Evolutionary conservation across 345 rosid genomes (phyloP), one percentile per base, ranked within the genome.

Genomic region (Sapria himalayana): DNA sequence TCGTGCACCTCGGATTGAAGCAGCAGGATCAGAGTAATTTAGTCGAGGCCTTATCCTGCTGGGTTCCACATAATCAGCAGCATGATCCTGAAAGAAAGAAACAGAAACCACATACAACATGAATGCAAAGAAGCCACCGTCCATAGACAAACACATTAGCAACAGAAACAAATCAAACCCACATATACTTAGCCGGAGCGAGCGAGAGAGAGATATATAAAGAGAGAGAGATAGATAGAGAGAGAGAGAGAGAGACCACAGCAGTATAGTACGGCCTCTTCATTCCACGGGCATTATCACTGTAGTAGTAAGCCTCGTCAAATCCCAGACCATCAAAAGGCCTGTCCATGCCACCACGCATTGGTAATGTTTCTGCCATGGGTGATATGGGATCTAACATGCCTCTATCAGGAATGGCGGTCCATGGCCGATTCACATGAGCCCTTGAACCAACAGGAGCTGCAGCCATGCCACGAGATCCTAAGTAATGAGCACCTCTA

Each of bases 231-330:
- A 22, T 15, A 29, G 21, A 19, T 15, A 34, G 9, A 27, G 15
- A 16, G 22, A 3, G 14, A 23, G 27, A 24, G 14, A 15, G 18
- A 32, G 6, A 37, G 24, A 54, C 39, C 33, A 70, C 81, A 24
- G 54, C 60, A 58, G 52, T 46, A 35, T 64, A 50, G 48, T 59
- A 67, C 20, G 74, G 70, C 41, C 81, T 53, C 57, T 70, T 73
- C 48, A 57, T 50, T 19, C 74, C 73, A 45, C 41, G 67, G 33
- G 59, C 39, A 25, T 41, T 33, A 37, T 65, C 73, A 34, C 57
- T 61, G 49, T 62, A 57, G 35, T 37, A 45, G 45, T 61, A 62
- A 33, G 71, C 63, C 16, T 70, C 65, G 21, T 66, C 72, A 41
- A 59, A 40, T 33, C 55, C 67, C 52, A 69, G 57, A 52, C 46